A percentile compares a stretch with the other conserved stretches of the same genome.
phyloP scores from a whole-genome alignment of 2,329 filamentous ascomycete genomes.

The Neospermospora avenae region DNA sequence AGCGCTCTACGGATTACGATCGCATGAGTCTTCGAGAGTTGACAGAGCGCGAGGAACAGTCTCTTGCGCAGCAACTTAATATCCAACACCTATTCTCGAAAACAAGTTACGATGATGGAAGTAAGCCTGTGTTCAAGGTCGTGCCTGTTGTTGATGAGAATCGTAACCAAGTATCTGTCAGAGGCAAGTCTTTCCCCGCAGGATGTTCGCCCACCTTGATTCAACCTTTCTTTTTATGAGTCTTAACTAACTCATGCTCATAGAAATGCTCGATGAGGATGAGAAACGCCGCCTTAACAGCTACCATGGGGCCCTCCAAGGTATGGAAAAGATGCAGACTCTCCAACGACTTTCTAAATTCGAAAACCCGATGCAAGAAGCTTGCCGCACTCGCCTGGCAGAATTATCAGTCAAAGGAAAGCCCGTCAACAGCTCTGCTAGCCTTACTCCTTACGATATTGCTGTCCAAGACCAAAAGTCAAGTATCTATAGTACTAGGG shows the following conservation, averaged over 20 bases:
- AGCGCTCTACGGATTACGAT: background rate
- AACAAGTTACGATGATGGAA: background rate
- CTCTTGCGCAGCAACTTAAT: background rate
- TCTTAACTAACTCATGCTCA: background rate
- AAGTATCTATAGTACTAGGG: background rate
- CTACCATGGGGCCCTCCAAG: constrained; percentile 15
- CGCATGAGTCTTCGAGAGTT: background rate
- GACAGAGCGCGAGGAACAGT: background rate
- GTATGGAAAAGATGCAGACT: constrained; percentile 34
- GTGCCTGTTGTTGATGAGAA: constrained; percentile 2
- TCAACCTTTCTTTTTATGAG: background rate
- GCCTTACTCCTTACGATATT: background rate
- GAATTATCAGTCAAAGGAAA: constrained; percentile 26
- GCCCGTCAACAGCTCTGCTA: background rate
- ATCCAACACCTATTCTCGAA: too few species aligned
- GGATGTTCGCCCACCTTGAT: too few species aligned
- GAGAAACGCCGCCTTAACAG: background rate
- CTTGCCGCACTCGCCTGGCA: constrained; percentile 26
- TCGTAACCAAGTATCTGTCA: background rate
- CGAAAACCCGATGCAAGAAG: constrained; percentile 30
- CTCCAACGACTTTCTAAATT: constrained; percentile 33
- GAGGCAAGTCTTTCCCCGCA: background rate
- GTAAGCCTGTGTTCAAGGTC: background rate
- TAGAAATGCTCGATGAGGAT: background rate
- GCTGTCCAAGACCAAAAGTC: background rate